Base-by-base conservation (phyloP, 345 rosid species). In the Stellera chamaejasme region DNA sequence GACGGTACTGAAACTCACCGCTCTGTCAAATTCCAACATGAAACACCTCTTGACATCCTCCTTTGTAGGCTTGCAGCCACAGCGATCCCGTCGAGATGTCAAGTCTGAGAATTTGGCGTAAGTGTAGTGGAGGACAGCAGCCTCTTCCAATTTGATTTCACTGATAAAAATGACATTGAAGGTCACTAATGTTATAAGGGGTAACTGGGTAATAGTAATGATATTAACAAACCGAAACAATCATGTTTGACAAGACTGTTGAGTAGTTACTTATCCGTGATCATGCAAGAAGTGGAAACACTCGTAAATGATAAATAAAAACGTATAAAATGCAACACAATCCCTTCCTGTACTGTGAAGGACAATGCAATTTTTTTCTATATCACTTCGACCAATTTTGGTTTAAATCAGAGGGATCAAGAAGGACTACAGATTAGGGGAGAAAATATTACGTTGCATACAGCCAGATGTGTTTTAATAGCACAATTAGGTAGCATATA, bases 51-150 rank as follows among this genome's bases (percentile, higher is more conserved):
- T 93, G 52, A 93, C 95, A 60, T 85, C 97, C 64, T 87, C 99
- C 77, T 83, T 85, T 11, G 96, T 93, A 50, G 96, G 97, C 75
- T 93, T 93, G 85, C 99, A 93, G 69, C 95, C 96, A 75, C 99
- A 93, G 5, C 92, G 81, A 59, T 87, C 92, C 66, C 87, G 92
- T 62, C 99, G 81, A 36, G 97, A 84, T 61, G 96, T 93, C 73
- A 93, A 69, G 73, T 89, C 99, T 13, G 97, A 93, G 66, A 81
- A 89, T 72, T 84, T 82, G 54, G 99, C 78, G 67, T 93, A 93
- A 7, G 99, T 87, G 69, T 87, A 93, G 59, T 93, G 92, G 23
- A 93, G 81, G 53, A 93, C 87, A 72, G 97, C 99, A 66, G 88
- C 96, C 77, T 93, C 97, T 52, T 93, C 97, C 79, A 93, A 63